Percentiles rank a stretch among this genome's conserved stretches.
These are phyloP conservation scores for Myxozyma neglecta DNA, from an alignment of 805 yeast species.

Conservation along the genomic window DNA sequence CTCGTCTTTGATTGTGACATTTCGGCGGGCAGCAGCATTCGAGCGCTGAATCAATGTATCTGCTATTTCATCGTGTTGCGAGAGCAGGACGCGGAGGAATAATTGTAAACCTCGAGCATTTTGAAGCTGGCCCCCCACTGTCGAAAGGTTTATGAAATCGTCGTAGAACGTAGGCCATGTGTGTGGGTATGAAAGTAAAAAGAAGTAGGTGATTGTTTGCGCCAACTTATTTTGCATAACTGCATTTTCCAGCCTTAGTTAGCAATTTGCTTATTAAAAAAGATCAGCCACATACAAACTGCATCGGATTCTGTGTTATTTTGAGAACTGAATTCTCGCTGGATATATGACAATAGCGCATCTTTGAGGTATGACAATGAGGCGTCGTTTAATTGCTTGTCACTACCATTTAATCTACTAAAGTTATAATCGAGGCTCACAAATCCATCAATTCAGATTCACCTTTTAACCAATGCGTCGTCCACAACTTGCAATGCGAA, in stretches of 20 bases:
- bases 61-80: slow-evolving; percentile 88
- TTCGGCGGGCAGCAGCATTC: slow-evolving; percentile 57
- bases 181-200: slow-evolving; percentile 50
- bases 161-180: slow-evolving; percentile 54
- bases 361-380: slow-evolving; percentile 51
- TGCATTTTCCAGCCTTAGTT: neutral
- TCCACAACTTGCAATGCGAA: slow-evolving; percentile 71
- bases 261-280: neutral
- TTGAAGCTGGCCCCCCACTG: slow-evolving; percentile 36
- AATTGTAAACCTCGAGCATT: slow-evolving; percentile 59
- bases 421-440: neutral
- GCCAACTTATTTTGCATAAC: slow-evolving; percentile 52
- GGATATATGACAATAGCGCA: slow-evolving; percentile 50
- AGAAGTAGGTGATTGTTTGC: slow-evolving; percentile 54
- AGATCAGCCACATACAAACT: slow-evolving; percentile 24
- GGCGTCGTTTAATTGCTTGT: slow-evolving; percentile 43
- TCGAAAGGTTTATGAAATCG: slow-evolving; percentile 49
- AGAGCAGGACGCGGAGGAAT: slow-evolving; percentile 67
- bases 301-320: slow-evolving; percentile 16
- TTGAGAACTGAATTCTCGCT: slow-evolving; percentile 30
- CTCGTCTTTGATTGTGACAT: slow-evolving; percentile 73
- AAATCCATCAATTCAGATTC: neutral
- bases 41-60: slow-evolving; percentile 81
- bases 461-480: slow-evolving; percentile 47
- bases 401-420: slow-evolving; percentile 7